phyloP scores from a whole-genome alignment of 768 basidiomycete species.

The Boletus rex-veris region DNA sequence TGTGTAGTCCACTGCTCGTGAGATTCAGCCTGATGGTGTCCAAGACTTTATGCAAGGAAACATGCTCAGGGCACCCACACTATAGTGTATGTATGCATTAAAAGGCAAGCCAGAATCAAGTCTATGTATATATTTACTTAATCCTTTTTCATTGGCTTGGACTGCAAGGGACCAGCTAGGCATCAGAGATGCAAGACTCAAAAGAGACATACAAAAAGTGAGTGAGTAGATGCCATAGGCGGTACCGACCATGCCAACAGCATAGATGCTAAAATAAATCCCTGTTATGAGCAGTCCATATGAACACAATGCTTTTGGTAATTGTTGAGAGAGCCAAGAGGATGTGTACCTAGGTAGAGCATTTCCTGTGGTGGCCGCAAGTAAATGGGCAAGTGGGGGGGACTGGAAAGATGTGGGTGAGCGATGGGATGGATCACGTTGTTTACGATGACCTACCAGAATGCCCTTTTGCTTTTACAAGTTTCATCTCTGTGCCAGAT shows the following conservation, averaged over 20 bases:
- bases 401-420: no score
- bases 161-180: conserved; percentile 6
- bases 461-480: no score
- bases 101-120: neutral
- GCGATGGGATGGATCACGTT: no score
- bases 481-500: no score
- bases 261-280: conserved; percentile 50
- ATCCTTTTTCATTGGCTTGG: conserved; percentile 29
- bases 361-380: no score
- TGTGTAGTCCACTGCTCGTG: neutral
- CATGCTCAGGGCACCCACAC: neutral
- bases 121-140: conserved; percentile 22
- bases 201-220: no score
- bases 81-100: conserved; percentile 15
- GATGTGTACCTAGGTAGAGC: no score
- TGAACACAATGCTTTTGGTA: neutral
- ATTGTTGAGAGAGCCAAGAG: no score
- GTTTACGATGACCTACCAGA: no score
- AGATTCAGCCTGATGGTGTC: neutral
- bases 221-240: conserved; percentile 47
- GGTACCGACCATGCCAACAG: conserved; percentile 52
- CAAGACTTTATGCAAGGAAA: neutral
- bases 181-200: neutral
- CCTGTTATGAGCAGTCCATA: conserved; percentile 35
- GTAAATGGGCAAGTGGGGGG: no score